Percentiles rank a stretch among this genome's conserved stretches.
Conservation (phyloP, 148 eudicot species). For the Bassia scoparia region DNA sequence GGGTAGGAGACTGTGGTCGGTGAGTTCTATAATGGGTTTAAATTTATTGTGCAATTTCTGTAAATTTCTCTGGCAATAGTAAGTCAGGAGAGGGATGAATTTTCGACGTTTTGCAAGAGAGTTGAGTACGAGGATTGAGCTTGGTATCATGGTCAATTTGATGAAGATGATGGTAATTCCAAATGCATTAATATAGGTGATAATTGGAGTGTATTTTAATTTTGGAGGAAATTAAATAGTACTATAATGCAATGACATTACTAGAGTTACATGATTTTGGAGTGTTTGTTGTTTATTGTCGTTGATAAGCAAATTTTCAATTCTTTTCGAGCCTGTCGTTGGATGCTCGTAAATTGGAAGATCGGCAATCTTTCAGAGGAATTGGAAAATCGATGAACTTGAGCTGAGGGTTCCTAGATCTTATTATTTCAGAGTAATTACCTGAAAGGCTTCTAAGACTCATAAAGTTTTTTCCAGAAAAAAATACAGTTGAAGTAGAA, state of each 20-base stretch:
- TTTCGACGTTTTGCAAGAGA: slow-evolving; percentile 66
- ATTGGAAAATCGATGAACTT: slow-evolving; percentile 61
- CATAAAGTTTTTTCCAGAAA: background rate
- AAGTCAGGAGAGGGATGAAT: slow-evolving; percentile 49
- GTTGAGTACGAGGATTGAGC: slow-evolving; percentile 79
- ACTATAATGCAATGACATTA: too few relatives aligned
- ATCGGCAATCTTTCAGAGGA: slow-evolving; percentile 53
- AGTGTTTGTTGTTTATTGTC: slow-evolving; percentile 7
- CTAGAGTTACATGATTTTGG: background rate
- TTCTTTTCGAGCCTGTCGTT: slow-evolving; percentile 74
- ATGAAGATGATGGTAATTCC: slow-evolving; percentile 70
- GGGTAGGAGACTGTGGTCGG: too few relatives aligned
- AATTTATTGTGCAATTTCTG: background rate
- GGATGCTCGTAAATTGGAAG: slow-evolving; percentile 70
- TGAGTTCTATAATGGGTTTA: background rate
- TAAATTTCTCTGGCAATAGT: slow-evolving; percentile 34
- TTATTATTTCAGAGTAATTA: slow-evolving; percentile 71
- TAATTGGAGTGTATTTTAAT: background rate
- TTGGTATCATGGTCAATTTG: slow-evolving; percentile 74
- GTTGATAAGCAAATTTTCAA: slow-evolving; percentile 61
- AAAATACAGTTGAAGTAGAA: background rate
- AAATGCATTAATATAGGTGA: background rate
- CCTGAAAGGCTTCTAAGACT: background rate
- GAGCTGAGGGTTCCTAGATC: slow-evolving; percentile 70
- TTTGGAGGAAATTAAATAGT: too few relatives aligned